Percentiles rank a stretch among this genome's conserved stretches.
Evolutionary conservation across 192 early-diverging fungal species (phyloP).

Genomic region (Coemansia asiatica): DNA sequence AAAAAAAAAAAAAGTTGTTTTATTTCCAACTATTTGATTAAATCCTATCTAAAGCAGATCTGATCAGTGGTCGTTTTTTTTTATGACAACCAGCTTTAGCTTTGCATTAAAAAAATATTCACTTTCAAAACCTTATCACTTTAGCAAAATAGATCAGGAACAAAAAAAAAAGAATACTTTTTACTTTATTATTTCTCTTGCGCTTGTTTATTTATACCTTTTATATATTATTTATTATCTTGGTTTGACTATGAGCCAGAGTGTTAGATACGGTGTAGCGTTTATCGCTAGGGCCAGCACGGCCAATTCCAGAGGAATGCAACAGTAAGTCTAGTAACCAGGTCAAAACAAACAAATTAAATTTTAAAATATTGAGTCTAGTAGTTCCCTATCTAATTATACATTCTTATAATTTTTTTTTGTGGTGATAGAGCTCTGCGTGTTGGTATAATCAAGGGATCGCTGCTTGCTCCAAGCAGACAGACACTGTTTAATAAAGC

Average conservation of each 20-base stretch:
- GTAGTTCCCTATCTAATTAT: background rate
- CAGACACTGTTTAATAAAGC: background rate
- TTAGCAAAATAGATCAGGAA: slow-evolving; percentile 62
- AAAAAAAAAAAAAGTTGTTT: too few species aligned
- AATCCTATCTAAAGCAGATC: too few species aligned
- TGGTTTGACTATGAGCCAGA: slow-evolving; percentile 3
- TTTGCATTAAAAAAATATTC: slow-evolving; percentile 62
- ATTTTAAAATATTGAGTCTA: background rate
- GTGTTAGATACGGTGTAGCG: slow-evolving; percentile 5
- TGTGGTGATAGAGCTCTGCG: background rate
- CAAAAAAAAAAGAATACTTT: too few species aligned
- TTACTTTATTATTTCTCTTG: too few species aligned
- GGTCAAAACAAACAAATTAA: background rate
- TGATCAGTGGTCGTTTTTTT: too few species aligned
- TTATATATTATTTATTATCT: background rate
- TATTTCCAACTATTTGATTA: too few species aligned
- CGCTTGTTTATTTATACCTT: slow-evolving; percentile 5
- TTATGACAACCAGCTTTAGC: too few species aligned
- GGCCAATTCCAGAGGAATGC: background rate
- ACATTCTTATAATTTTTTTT: background rate
- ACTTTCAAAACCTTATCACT: slow-evolving; percentile 62
- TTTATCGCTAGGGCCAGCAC: slow-evolving; percentile 6
- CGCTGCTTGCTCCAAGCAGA: background rate
- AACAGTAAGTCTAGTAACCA: background rate
- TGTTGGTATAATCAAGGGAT: background rate